Conservation (phyloP, 495 filamentous ascomycete genomes). For the Penicillium simplicissimum region DNA sequence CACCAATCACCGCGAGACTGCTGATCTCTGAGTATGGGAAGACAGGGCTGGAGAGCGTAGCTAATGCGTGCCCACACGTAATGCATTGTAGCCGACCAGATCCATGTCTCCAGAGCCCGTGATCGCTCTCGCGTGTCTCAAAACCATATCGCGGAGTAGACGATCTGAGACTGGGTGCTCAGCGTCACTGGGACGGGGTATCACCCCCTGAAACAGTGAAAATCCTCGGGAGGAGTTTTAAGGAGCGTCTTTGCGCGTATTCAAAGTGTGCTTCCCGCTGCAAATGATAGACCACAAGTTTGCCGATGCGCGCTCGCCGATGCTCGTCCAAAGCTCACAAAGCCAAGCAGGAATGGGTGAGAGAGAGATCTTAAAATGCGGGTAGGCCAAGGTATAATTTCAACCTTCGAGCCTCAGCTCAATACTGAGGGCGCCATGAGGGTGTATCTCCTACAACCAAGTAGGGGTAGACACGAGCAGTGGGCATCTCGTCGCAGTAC, state of each 20-base stretch:
- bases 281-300: conserved; percentile 34
- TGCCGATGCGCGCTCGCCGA: conserved; percentile 68
- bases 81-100: conserved; percentile 14
- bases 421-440: conserved; percentile 37
- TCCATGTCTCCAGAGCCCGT: conserved; percentile 13
- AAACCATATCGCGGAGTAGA: neutral
- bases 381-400: conserved; percentile 23
- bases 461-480: conserved; percentile 19
- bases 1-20: conserved; percentile 13
- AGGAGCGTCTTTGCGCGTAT: neutral
- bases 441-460: conserved; percentile 19
- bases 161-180: conserved; percentile 1
- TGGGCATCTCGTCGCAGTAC: conserved; percentile 38
- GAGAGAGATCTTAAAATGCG: conserved; percentile 26
- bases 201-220: conserved; percentile 26
- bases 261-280: neutral
- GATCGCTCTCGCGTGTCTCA: conserved; percentile 7
- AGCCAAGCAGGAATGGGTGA: conserved; percentile 21
- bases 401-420: conserved; percentile 36
- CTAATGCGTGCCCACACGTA: conserved; percentile 6
- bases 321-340: conserved; percentile 39
- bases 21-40: conserved; percentile 20
- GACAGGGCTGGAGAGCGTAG: neutral
- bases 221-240: conserved; percentile 8
- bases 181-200: conserved; percentile 19